Base-by-base conservation (phyloP, 2,329 filamentous ascomycete genomes). In the Fusarium mexicanum region DNA sequence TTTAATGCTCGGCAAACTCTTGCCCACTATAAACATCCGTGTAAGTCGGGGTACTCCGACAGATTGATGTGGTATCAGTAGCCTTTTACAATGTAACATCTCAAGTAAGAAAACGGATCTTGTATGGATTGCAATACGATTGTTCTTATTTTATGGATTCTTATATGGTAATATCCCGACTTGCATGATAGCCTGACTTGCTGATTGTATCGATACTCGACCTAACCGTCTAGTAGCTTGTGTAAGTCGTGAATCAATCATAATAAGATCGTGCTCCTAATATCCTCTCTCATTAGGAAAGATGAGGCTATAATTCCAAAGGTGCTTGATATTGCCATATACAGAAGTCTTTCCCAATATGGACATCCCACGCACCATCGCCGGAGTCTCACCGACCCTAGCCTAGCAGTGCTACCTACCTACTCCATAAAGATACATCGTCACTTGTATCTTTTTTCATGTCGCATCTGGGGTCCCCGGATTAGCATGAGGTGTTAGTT, bases 391-490 rank as follows among this genome's bases (percentile, higher is more conserved):
- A 58, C 67, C 62, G 68, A 53, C n/a, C 61, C 35, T 31, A 53
- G 20, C 61, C 29, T 31, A 33, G 29, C 22, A 37, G 53, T 58
- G 35, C 44, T 40, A 51, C 57, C 44, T 40, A 51, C 57, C 43
- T 38, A 51, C 57, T 60, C 57, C 20, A 60, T 40, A 50, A 29
- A 22, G 33, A 26, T 51, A 37, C 43, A 57, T 57, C 37, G 13
- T 24, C 17, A 31, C 3, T 55, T 55, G 41, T 61, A 48, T 37
- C 41, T 43, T 48, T 44, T 48, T 43, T 20, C 47, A 20, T 65
- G 54, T 64, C 41, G 64, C 26, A 67, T 76, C 74, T 76, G 74
- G 74, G 73, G 74, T 73, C 74, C 73, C 73, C 74, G 63, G 74
- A 76, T 76, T 69, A 61, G 47, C 67, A 70, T 41, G 31, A 57